These are phyloP conservation scores for Clohesyomyces aquaticus DNA, from an alignment of 495 filamentous ascomycete genomes.

Conservation along the genomic window DNA sequence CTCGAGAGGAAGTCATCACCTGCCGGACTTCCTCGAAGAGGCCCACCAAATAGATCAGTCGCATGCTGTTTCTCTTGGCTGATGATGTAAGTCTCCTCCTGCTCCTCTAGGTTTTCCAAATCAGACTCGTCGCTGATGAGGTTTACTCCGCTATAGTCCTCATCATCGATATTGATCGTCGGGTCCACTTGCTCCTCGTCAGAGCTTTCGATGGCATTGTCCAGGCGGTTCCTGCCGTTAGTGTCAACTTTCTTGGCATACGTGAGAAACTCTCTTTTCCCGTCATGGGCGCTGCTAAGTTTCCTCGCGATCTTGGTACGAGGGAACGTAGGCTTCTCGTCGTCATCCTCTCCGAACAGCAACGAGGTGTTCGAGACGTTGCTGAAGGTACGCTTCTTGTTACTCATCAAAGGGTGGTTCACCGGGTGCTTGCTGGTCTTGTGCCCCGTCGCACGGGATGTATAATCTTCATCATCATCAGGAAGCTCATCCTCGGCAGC, in stretches of 20 bases:
- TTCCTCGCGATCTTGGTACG: slow-evolving; percentile 29
- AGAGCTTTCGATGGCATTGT: slow-evolving; percentile 49
- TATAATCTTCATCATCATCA: slow-evolving; percentile 24
- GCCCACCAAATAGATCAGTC: slow-evolving; percentile 39
- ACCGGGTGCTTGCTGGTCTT: slow-evolving; percentile 17
- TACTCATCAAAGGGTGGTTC: slow-evolving; percentile 1
- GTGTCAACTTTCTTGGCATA: slow-evolving; percentile 25
- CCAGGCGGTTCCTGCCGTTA: slow-evolving; percentile 14
- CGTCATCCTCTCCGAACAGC: slow-evolving; percentile 26
- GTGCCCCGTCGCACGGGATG: slow-evolving; percentile 37
- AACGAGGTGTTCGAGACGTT: slow-evolving; percentile 39
- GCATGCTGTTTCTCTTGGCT: slow-evolving; percentile 53
- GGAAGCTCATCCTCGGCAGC: slow-evolving; percentile 25
- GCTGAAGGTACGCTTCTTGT: slow-evolving; percentile 40
- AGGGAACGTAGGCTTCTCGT: slow-evolving; percentile 22
- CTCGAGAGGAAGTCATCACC: slow-evolving; percentile 25
- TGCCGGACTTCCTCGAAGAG: slow-evolving; percentile 23
- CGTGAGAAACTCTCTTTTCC: slow-evolving; percentile 24
- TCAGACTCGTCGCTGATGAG: slow-evolving; percentile 76
- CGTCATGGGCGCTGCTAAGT: slow-evolving; percentile 28
- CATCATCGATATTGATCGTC: slow-evolving; percentile 58
- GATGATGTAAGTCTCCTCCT: slow-evolving; percentile 67
- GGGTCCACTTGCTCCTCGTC: slow-evolving; percentile 31
- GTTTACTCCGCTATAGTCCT: slow-evolving; percentile 72
- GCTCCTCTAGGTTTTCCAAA: slow-evolving; percentile 66